phyloP scores from a whole-genome alignment of 1,284 basidiomycete genomes.

The Tilletia caries region DNA sequence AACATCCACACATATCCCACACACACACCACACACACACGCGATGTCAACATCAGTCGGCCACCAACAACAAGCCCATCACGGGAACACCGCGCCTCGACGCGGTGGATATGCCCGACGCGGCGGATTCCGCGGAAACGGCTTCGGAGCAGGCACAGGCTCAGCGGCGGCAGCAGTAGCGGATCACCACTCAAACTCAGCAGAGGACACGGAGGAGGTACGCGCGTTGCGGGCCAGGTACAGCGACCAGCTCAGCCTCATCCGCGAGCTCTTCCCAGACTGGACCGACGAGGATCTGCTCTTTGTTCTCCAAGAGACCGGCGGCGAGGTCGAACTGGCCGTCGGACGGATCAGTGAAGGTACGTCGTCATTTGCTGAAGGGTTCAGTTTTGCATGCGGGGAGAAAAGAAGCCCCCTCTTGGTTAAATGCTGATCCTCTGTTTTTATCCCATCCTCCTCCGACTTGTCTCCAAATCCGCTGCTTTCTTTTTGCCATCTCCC shows the following conservation, averaged over 20 bases:
- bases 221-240: slow-evolving; percentile 46
- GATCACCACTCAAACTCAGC: slow-evolving; percentile 14
- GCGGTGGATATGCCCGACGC: slow-evolving; percentile 35
- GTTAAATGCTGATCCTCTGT: no score
- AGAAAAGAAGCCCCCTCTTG: no score
- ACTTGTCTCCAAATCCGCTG: background rate
- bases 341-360: slow-evolving; percentile 76
- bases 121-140: slow-evolving; percentile 21
- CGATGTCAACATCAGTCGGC: slow-evolving; percentile 31
- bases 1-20: slow-evolving; percentile 12
- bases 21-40: slow-evolving; percentile 22
- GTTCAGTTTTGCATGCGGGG: no score
- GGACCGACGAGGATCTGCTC: slow-evolving; percentile 75
- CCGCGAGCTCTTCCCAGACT: slow-evolving; percentile 72
- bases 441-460: no score
- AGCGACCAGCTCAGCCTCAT: slow-evolving; percentile 61
- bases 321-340: slow-evolving; percentile 73
- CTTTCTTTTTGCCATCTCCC: background rate
- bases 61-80: background rate
- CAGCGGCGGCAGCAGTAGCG: slow-evolving; percentile 24
- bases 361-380: slow-evolving; percentile 20
- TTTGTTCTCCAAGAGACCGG: slow-evolving; percentile 69
- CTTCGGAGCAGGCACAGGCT: slow-evolving; percentile 5
- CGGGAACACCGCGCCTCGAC: slow-evolving; percentile 20
- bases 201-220: slow-evolving; percentile 51